These are phyloP conservation scores for Psilocybe sp. DNA, from an alignment of 768 basidiomycete genomes.

Conservation along the genomic window DNA sequence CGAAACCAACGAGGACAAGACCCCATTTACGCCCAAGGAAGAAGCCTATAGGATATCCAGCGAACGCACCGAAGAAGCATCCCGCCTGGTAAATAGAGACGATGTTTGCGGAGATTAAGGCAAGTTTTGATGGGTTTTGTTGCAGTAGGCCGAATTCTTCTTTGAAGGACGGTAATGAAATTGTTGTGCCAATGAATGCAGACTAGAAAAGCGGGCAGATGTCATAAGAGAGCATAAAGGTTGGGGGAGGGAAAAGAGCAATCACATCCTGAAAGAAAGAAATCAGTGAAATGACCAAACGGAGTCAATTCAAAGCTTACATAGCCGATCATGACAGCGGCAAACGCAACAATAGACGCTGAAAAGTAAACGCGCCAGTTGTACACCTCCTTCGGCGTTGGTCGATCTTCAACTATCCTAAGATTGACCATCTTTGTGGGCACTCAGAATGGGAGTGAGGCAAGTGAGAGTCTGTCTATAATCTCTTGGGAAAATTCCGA, in stretches of 20 bases:
- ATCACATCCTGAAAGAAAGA: background rate
- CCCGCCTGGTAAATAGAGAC: slow-evolving; percentile 46
- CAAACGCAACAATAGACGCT: slow-evolving; percentile 31
- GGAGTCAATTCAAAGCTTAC: background rate
- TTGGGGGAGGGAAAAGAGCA: background rate
- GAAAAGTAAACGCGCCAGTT: slow-evolving; percentile 38
- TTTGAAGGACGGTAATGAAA: slow-evolving; percentile 41
- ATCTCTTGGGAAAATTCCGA: too few relatives aligned
- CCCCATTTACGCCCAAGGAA: slow-evolving; percentile 34
- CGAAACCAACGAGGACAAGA: slow-evolving; percentile 25
- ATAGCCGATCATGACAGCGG: slow-evolving; percentile 39
- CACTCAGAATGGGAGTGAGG: background rate
- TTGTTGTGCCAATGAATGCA: slow-evolving; percentile 45
- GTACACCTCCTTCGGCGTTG: slow-evolving; percentile 27
- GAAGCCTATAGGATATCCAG: slow-evolving; percentile 36
- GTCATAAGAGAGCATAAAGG: background rate
- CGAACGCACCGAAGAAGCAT: slow-evolving; percentile 37
- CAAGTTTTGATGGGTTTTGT: slow-evolving; percentile 22
- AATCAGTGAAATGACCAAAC: background rate
- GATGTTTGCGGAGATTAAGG: slow-evolving; percentile 36
- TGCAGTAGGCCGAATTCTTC: slow-evolving; percentile 36
- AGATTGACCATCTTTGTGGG: slow-evolving; percentile 2
- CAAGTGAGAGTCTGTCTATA: too few relatives aligned
- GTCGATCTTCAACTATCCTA: slow-evolving; percentile 2
- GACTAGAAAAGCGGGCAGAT: slow-evolving; percentile 17